Percentiles rank a stretch among this genome's conserved stretches.
These are phyloP conservation scores for Phytophthora cajani DNA, from an alignment of 352 stramenopile genomes.

Conservation along the genomic window DNA sequence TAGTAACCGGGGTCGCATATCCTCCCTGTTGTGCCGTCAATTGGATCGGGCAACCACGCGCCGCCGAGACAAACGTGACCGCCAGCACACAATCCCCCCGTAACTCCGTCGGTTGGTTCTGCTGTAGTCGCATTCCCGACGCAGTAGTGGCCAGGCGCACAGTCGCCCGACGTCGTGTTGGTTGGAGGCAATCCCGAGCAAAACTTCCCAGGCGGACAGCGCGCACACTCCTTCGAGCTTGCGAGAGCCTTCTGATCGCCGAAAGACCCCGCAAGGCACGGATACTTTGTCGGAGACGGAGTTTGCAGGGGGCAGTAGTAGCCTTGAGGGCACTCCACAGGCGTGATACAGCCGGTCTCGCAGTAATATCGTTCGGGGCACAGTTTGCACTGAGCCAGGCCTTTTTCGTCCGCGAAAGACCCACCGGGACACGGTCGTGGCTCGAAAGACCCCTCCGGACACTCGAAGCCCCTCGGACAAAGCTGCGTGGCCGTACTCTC, in stretches of 20 bases:
- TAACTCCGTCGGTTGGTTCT: constrained; percentile 48
- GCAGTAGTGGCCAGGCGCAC: constrained; percentile 79
- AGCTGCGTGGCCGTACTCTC: constrained; percentile 55
- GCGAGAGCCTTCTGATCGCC: constrained; percentile 53
- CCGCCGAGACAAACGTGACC: constrained; percentile 73
- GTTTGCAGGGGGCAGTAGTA: constrained; percentile 83
- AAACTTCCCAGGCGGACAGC: constrained; percentile 79
- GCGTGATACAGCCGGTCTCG: constrained; percentile 42
- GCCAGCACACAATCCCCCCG: constrained; percentile 56
- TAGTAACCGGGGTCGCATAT: constrained; percentile 75
- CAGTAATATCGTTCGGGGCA: constrained; percentile 86
- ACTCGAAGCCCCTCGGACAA: constrained; percentile 82
- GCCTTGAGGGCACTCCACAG: constrained; percentile 63
- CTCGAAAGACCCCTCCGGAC: constrained; percentile 59
- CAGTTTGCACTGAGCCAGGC: constrained; percentile 60
- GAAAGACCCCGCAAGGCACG: constrained; percentile 69
- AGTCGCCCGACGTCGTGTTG: constrained; percentile 58
- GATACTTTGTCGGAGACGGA: constrained; percentile 48
- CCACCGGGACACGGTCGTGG: constrained; percentile 69
- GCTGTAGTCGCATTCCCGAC: constrained; percentile 41
- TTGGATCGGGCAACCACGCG: constrained; percentile 54
- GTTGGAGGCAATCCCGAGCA: constrained; percentile 73
- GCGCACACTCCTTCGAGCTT: constrained; percentile 48
- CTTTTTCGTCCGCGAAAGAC: constrained; percentile 67
- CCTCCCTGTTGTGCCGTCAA: constrained; percentile 59